These are phyloP conservation scores for Penicillium capsulatum DNA, from an alignment of 2,329 filamentous ascomycete genomes.

Conservation along the genomic window DNA sequence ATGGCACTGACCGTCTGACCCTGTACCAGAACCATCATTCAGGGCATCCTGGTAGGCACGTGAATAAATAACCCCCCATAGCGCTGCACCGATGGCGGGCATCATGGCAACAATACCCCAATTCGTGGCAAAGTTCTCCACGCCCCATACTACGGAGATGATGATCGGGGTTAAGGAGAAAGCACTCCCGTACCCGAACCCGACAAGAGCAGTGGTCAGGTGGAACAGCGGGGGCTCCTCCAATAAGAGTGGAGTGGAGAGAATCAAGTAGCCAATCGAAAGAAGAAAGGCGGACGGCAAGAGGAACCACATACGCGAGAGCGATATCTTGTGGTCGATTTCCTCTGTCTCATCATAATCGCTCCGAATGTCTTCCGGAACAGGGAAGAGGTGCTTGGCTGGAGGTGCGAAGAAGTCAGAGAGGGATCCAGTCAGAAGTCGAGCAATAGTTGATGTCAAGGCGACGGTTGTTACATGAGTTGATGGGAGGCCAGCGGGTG, in stretches of 20 bases:
- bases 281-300: constrained; percentile 70
- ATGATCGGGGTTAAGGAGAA: constrained; percentile 89
- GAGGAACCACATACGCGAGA: constrained; percentile 78
- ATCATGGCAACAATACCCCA: constrained; percentile 94
- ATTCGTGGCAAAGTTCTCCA: constrained; percentile 97
- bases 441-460: constrained; percentile 81
- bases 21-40: constrained; percentile 35
- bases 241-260: constrained; percentile 75
- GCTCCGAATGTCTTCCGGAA: constrained; percentile 39
- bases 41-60: constrained; percentile 36
- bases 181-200: constrained; percentile 86
- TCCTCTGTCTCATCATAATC: constrained; percentile 25
- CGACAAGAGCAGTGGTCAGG: constrained; percentile 76
- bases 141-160: constrained; percentile 95
- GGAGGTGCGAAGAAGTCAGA: constrained; percentile 79
- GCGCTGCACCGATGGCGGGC: constrained; percentile 77
- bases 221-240: constrained; percentile 78
- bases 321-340: constrained; percentile 42
- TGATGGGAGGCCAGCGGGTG: constrained; percentile 59
- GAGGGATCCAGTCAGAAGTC: constrained; percentile 81
- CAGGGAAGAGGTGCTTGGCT: constrained; percentile 56
- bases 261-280: constrained; percentile 68
- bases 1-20: constrained; percentile 63
- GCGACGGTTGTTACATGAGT: constrained; percentile 94
- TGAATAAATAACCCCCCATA: constrained; percentile 90